These are phyloP conservation scores for Kodamaea arcana DNA, from an alignment of 1,139 yeast species.

Conservation along the genomic window DNA sequence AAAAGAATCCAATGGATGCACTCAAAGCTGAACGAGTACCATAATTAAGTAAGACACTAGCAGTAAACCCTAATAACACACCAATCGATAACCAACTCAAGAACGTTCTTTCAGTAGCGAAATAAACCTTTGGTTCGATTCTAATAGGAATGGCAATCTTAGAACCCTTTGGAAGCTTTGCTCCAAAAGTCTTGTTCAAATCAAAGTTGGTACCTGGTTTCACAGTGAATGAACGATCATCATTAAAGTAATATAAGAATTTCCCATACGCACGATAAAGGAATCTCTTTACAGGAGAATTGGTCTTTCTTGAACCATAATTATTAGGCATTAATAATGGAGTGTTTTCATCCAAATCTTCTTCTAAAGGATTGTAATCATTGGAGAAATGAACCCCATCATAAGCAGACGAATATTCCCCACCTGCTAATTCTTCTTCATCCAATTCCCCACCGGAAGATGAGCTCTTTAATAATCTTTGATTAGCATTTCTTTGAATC, in stretches of 20 bases:
- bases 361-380: conserved; percentile 46
- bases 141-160: conserved; percentile 72
- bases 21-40: conserved; percentile 68
- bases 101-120: conserved; percentile 79
- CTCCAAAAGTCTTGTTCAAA: conserved; percentile 42
- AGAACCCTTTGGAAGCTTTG: conserved; percentile 72
- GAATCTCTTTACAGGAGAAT: conserved; percentile 30
- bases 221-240: conserved; percentile 67
- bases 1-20: conserved; percentile 86
- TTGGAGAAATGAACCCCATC: conserved; percentile 46
- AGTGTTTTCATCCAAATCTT: conserved; percentile 42
- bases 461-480: conserved; percentile 23
- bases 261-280: conserved; percentile 32
- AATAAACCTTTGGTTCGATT: conserved; percentile 81
- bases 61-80: conserved; percentile 68
- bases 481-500: conserved; percentile 31
- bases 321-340: conserved; percentile 40
- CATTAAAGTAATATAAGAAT: conserved; percentile 50
- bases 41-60: conserved; percentile 64
- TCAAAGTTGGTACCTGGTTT: conserved; percentile 82
- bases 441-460: conserved; percentile 50
- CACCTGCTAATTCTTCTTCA: conserved; percentile 41
- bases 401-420: conserved; percentile 25
- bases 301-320: conserved; percentile 24
- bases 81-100: conserved; percentile 76